A percentile compares a stretch with the other conserved stretches of the same genome.
phyloP scores from a whole-genome alignment of 805 yeast species.

The Candida sakaeoensis region DNA sequence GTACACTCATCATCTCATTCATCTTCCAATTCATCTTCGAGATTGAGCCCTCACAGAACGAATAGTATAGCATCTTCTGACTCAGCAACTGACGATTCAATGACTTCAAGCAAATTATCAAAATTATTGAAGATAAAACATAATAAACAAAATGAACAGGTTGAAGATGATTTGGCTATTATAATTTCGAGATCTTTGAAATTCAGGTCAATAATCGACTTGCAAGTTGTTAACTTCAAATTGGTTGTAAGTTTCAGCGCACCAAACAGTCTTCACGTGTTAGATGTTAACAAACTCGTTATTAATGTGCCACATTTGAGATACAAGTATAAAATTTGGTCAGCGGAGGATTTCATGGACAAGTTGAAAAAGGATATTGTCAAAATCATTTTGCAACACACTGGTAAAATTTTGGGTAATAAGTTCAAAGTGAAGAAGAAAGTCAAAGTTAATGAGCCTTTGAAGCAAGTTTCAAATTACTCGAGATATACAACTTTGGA shows the following conservation, averaged over 20 bases:
- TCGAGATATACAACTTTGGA: conserved; percentile 33
- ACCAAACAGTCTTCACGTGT: conserved; percentile 60
- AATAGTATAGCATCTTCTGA: conserved; percentile 2
- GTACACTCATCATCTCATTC: background rate
- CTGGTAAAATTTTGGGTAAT: conserved; percentile 78
- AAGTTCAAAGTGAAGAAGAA: conserved; percentile 50
- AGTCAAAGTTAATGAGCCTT: conserved; percentile 23
- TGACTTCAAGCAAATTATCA: conserved; percentile 4
- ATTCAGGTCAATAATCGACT: conserved; percentile 37
- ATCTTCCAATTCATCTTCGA: conserved; percentile 2
- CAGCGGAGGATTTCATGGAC: conserved; percentile 61
- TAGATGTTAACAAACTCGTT: conserved; percentile 73
- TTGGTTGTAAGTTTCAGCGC: conserved; percentile 75
- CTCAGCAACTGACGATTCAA: conserved; percentile 3
- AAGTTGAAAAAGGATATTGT: conserved; percentile 61
- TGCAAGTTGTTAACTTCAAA: conserved; percentile 30
- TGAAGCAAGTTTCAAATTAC: conserved; percentile 39
- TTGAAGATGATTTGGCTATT: conserved; percentile 30
- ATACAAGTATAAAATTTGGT: conserved; percentile 49
- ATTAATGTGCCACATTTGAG: conserved; percentile 60
- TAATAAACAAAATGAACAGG: background rate
- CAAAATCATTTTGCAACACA: conserved; percentile 55
- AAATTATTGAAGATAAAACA: conserved; percentile 2
- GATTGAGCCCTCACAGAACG: background rate
- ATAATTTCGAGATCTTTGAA: conserved; percentile 40